Evolutionary conservation across 352 stramenopile genomes (phyloP).

Genomic region (Thalassiosira pacifica): DNA sequence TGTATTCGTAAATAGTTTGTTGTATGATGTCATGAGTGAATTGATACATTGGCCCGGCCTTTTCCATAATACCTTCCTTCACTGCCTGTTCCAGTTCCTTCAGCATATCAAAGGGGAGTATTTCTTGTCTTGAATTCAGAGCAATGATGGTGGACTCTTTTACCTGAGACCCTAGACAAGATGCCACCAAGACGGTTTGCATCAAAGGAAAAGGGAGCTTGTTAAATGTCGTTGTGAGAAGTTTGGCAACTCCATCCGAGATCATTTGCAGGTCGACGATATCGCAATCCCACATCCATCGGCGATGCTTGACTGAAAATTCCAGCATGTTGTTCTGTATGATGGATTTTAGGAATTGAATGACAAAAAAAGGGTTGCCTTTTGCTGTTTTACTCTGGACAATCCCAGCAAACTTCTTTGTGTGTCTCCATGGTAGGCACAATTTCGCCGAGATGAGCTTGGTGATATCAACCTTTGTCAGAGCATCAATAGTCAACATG

Average conservation of each 20-base stretch:
- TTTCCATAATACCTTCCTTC: conserved; percentile 46
- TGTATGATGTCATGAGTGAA: conserved; percentile 52
- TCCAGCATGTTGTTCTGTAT: conserved; percentile 19
- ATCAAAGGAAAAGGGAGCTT: conserved; percentile 24
- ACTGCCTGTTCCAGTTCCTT: conserved; percentile 12
- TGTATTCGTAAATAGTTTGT: conserved; percentile 29
- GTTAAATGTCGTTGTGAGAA: conserved; percentile 24
- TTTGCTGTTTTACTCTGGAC: conserved; percentile 22
- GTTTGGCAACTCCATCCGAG: conserved; percentile 26
- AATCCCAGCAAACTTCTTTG: conserved; percentile 7
- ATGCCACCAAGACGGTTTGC: conserved; percentile 22
- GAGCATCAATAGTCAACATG: conserved; percentile 16
- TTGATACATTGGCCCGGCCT: conserved; percentile 44
- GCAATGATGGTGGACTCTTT: conserved; percentile 18
- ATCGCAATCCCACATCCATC: conserved; percentile 45
- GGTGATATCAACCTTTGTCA: conserved; percentile 32
- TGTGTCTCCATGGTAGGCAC: conserved; percentile 34
- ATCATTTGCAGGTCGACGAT: conserved; percentile 43
- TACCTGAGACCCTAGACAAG: conserved; percentile 31
- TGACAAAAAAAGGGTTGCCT: conserved; percentile 38
- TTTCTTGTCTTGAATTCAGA: conserved; percentile 4
- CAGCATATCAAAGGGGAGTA: conserved; percentile 17
- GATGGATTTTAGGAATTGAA: conserved; percentile 34
- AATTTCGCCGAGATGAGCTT: conserved; percentile 39
- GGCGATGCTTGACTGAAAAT: conserved; percentile 36